A percentile compares a stretch with the other conserved stretches of the same genome.
Conservation (phyloP, 345 rosid species). For the Eutrema japonicum region DNA sequence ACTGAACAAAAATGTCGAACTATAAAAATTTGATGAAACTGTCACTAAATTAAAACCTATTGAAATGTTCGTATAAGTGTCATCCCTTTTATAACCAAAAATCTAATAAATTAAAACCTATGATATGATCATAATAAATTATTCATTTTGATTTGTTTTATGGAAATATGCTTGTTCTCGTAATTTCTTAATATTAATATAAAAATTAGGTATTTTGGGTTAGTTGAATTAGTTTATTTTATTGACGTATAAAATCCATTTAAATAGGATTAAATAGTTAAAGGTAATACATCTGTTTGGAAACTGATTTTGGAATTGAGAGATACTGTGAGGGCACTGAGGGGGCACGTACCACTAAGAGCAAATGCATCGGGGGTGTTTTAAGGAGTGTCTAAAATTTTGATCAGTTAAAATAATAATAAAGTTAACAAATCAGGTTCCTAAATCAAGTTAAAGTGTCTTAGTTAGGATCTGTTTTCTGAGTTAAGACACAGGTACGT, state of each 20-base stretch:
- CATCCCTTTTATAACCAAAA: neutral
- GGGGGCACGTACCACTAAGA: neutral
- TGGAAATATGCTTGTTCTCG: neutral
- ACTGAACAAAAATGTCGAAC: neutral
- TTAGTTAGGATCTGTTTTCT: no score
- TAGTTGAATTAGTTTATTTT: conserved; percentile 16
- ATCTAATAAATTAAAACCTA: neutral
- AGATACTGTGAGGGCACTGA: conserved; percentile 17
- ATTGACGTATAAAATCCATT: neutral
- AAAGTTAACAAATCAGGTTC: no score
- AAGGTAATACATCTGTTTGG: neutral
- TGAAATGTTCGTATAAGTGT: neutral
- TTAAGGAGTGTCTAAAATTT: no score
- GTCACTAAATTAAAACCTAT: neutral
- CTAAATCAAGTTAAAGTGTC: no score
- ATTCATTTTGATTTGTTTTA: neutral
- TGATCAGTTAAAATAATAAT: no score
- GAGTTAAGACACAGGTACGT: no score
- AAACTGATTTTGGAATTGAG: conserved; percentile 1
- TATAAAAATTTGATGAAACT: neutral
- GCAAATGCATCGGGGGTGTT: no score
- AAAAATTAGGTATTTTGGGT: neutral
- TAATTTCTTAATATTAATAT: neutral
- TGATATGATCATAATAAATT: neutral
- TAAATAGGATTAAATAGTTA: neutral